Base-by-base conservation (phyloP, 2,329 filamentous ascomycete genomes). In the Lecanoromycetidae sp. region DNA sequence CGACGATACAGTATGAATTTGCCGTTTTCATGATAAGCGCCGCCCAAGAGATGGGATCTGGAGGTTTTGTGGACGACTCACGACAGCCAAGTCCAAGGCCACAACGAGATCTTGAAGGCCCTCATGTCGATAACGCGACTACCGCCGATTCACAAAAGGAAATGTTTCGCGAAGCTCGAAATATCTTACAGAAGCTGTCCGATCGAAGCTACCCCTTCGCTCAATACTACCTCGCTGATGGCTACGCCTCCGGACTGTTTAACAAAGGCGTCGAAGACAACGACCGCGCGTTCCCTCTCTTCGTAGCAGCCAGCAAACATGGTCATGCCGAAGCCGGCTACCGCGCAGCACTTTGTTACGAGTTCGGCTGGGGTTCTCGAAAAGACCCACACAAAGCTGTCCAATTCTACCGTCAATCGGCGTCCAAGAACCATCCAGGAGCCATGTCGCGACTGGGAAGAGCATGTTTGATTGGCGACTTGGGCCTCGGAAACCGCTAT, bases 291-390 rank as follows among this genome's bases (percentile, higher is more conserved):
- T 96, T 96, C 60, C 84, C 87, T 7, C 77, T 96, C 25, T 98
- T 98, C 61, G 75, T 94, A 30, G 78, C 91, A 13, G 91, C 91
- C 7, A 90, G 86, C 58, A 98, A 96, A 68, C 91, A 95, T 66
- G 91, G 91, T 26, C 91, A 98, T 63, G 87, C 91, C 39, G 91
- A 98, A 69, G 91, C 91, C 48, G 88, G 82, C 29, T 98, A 95
- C 66, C 84, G 91, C 46, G 83, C 90, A 44, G 91, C 84, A 13
- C 72, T 98, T 47, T 95, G 88, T 69, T 96, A 96, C 67, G 91
- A 98, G 64, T 96, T 95, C 65, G 91, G 88, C 52, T 98, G 91
- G 91, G 91, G 91, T 33, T 93, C 83, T 58, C 80, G 87, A 48
- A 87, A 87, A 59, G 87, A 95, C 59, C 83, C 84, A 48, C 79